Evolutionary conservation across 495 filamentous ascomycete genomes (phyloP).

Genomic region (Extremus antarcticus): DNA sequence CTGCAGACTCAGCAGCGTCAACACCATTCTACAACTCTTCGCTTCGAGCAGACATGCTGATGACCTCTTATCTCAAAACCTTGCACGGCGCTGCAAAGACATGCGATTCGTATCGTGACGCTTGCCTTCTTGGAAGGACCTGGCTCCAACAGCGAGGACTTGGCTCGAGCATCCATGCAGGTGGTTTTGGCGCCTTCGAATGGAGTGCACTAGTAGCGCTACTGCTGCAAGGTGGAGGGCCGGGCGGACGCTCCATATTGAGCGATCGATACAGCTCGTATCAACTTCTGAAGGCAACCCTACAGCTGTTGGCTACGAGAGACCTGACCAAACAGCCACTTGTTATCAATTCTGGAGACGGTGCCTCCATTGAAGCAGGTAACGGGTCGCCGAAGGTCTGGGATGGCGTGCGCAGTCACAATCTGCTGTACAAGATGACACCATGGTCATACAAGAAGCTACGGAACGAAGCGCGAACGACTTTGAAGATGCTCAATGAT

Average conservation of each 20-base stretch:
- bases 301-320: slow-evolving; percentile 69
- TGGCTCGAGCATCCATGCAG: slow-evolving; percentile 49
- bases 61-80: slow-evolving; percentile 60
- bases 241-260: slow-evolving; percentile 56
- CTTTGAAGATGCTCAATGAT: slow-evolving; percentile 63
- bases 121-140: slow-evolving; percentile 70
- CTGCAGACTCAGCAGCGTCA: slow-evolving; percentile 26
- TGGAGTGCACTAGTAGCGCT: slow-evolving; percentile 72
- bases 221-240: slow-evolving; percentile 63
- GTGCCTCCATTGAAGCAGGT: slow-evolving; percentile 22
- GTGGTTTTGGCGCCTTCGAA: slow-evolving; percentile 90
- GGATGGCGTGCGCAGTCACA: slow-evolving; percentile 62
- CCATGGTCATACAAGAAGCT: slow-evolving; percentile 66
- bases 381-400: slow-evolving; percentile 42
- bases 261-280: slow-evolving; percentile 76
- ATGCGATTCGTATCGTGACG: slow-evolving; percentile 64
- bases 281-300: slow-evolving; percentile 82
- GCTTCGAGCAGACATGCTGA: slow-evolving; percentile 63
- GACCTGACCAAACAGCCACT: slow-evolving; percentile 57
- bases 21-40: slow-evolving; percentile 87
- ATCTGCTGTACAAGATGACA: slow-evolving; percentile 86
- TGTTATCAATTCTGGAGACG: slow-evolving; percentile 36
- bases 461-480: slow-evolving; percentile 58
- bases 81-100: slow-evolving; percentile 53
- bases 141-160: slow-evolving; percentile 89